Evolutionary conservation across 129 eudicot species (phyloP), one percentile per base, ranked within the genome.

Genomic region (Mikania micrantha): DNA sequence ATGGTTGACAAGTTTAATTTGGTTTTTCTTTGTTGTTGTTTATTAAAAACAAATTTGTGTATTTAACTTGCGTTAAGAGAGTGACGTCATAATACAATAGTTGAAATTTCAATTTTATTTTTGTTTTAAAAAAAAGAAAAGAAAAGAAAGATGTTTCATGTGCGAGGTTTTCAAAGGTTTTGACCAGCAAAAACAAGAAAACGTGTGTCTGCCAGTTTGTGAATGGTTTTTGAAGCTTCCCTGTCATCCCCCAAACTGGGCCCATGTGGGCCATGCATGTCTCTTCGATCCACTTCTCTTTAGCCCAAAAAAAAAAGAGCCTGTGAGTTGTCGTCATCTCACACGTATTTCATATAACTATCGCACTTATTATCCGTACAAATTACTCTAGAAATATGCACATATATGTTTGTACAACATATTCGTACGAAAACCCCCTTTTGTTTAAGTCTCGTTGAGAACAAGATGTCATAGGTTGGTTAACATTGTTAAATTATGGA

Each of bases 141-240:
- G 15, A 74, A 73, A 15, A 53, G n/a, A 64, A 41, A 3, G 65
- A 53, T 65, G 78, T 71, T 62, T 66, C 79, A 74, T 68, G 79
- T 74, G 79, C 74, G 54, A 74, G 28, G 38, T 56, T 66, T 42
- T 56, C 41, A 74, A 66, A 56, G 38, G 57, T 74, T 66, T 74
- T 74, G 74, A 74, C 74, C 29, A 11, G 49, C 28, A 60, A 2
- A 13, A 3, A 11, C 41, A n/a, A 50, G 32, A 74, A 74, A 74
- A 57, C 79, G 79, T 74, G 79, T 74, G 73, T 67, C 78, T 39
- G 64, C 73, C 61, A 56, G 21, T 54, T 66, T 31, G 73, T 60
- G n/a, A 29, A 20, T 54, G 60, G 67, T 21, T 48, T 54, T 44
- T 41, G 49, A 74, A 64, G 67, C 57, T 57, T 64, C 78, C 78